Base-by-base conservation (phyloP, 495 filamentous ascomycete genomes). In the Penicillium arizonense region DNA sequence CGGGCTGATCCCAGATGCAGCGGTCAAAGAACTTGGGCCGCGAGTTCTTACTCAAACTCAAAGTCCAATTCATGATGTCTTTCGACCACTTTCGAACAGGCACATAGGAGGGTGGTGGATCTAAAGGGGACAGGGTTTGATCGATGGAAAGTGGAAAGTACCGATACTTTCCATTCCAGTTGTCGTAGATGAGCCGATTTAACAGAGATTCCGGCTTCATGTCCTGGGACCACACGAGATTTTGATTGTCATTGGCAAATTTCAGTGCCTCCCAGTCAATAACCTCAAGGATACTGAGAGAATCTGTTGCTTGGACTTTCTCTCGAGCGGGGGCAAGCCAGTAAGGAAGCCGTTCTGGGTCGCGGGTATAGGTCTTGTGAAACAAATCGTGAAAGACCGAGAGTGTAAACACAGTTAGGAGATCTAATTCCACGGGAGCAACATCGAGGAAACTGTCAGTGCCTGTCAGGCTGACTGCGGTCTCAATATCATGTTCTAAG, bases 341-440 rank as follows among this genome's bases (percentile, higher is more conserved):
- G 68, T 96, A 98, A 0, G 90, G 84, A 62, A 95, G 86, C 13
- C 84, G 81, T 8, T 79, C 72, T 0, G 73, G 44, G 26, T 86
- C 76, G 0, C 76, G 59, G 34, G 87, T 85, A 61, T 89, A 98
- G 4, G 72, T 76, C 67, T 98, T 98, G 56, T 89, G 90, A 67
- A 96, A 98, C 1, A 97, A 70, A 62, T 97, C 90, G n/a, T 81
- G 73, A 61, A 92, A 96, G 3, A 95, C 65, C 8, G 79, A 78
- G 32, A 92, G 71, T 0, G 89, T 96, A 58, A 95, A 93, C 2
- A 62, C 61, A 16, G 80, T 86, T 34, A 97, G 56, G 9, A 68
- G 59, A 5, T 77, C 62, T 5, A 89, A 48, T 2, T 75, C 67
- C 2, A 71, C 59, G 0, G 61, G 37, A 4, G 62, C 56, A 2